Evolutionary conservation across 192 early-diverging fungal species (phyloP).

Genomic region (Kappamyces sp.): DNA sequence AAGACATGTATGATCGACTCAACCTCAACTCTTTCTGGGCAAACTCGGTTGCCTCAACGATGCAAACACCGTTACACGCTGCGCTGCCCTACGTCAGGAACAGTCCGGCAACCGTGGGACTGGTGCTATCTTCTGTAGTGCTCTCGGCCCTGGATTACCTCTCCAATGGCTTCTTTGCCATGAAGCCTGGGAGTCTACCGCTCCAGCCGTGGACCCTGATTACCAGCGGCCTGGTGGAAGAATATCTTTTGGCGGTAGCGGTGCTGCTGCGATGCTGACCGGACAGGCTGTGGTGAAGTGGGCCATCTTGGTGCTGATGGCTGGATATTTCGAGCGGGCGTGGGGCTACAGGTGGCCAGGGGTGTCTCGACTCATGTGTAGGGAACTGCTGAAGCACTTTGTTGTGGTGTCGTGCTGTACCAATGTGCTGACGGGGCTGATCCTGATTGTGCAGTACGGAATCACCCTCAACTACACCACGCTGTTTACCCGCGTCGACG

Average conservation of each 20-base stretch:
- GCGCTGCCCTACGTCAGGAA: too few relatives aligned
- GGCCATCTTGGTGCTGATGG: slow-evolving; percentile 43
- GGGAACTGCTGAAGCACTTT: slow-evolving; percentile 68
- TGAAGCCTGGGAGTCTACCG: neutral
- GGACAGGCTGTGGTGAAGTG: slow-evolving; percentile 42
- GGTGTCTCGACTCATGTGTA: neutral
- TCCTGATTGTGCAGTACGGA: slow-evolving; percentile 51
- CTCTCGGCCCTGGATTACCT: too few relatives aligned
- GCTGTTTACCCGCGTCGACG: slow-evolving; percentile 51
- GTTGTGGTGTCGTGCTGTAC: slow-evolving; percentile 44
- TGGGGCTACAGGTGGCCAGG: slow-evolving; percentile 60
- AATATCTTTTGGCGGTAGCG: slow-evolving; percentile 6
- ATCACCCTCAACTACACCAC: slow-evolving; percentile 48
- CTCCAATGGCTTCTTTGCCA: slow-evolving; percentile 4
- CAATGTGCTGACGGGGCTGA: slow-evolving; percentile 49
- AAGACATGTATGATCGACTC: too few relatives aligned
- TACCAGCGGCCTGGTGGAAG: neutral
- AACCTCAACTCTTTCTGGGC: too few relatives aligned
- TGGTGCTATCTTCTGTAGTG: too few relatives aligned
- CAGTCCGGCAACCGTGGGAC: too few relatives aligned
- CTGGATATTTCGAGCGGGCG: slow-evolving; percentile 76
- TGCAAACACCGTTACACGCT: too few relatives aligned
- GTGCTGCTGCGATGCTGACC: too few relatives aligned
- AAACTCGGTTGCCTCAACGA: too few relatives aligned
- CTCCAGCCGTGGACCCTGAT: slow-evolving; percentile 11